Evolutionary conservation across 208 protist genomes (phyloP), one percentile per base, ranked within the genome.

Genomic region (Leishmania guyanensis): DNA sequence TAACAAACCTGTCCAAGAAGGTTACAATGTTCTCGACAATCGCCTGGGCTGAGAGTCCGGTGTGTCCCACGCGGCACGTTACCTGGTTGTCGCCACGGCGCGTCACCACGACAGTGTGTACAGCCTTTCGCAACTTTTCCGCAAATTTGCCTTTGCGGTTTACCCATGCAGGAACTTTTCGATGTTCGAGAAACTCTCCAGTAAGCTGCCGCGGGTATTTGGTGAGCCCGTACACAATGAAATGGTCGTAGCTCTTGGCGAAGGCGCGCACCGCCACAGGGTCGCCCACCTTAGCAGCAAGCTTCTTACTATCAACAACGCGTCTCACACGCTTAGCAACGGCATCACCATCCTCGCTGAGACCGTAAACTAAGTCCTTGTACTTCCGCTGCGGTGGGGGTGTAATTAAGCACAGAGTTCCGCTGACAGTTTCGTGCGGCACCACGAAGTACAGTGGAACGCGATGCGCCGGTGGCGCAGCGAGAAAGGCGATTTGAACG

Each of bases 171-270:
- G 94, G 94, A 58, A 87, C 75, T n/a, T 87, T 85, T 62, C 89
- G 91, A 78, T 98, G 94, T 46, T 91, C 92, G 51, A 96, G 84
- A 77, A 98, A 98, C 84, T 98, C 94, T 39, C 94, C 94, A 9
- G 93, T 92, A 20, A 98, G 86, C 83, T 95, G 91, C 43, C 78
- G 78, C 29, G 94, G 94, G 76, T 96, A 98, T 66, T 88, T 93
- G 75, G 89, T 87, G 29, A 91, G 88, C 50, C 86, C 91, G 85
- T 93, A 92, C 10, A 96, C 79, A 64, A 98, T 81, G 79, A 98
- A 96, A 83, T 96, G 90, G 71, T 96, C 92, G 82, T 95, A 98
- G 78, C 92, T 96, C 78, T 93, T 96, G 8, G 94, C 88, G 36
- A 98, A 93, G 5, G 93, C 93, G 46, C 94, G 93, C 29, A 94